phyloP scores from a whole-genome alignment of 257 asterid species.

The Solanum tacnaense region DNA sequence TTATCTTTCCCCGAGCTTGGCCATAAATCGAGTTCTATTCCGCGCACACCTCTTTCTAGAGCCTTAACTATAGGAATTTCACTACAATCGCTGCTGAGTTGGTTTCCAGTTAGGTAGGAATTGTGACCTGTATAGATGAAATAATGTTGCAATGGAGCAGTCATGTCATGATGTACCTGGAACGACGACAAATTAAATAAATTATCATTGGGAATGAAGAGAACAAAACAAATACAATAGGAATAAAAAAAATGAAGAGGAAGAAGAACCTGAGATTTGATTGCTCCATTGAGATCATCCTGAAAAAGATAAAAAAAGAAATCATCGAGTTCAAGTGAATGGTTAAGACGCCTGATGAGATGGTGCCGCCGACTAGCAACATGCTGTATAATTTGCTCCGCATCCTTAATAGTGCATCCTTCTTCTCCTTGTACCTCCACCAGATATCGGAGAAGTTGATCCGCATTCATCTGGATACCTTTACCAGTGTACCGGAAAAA shows the following conservation, averaged over 20 bases:
- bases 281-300: constrained; percentile 85
- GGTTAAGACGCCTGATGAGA: constrained; percentile 20
- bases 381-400: constrained; percentile 38
- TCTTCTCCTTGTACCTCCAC: constrained; percentile 58
- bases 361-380: constrained; percentile 49
- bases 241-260: no score
- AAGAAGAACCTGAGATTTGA: constrained; percentile 37
- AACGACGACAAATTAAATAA: neutral
- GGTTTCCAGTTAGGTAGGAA: constrained; percentile 91
- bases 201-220: neutral
- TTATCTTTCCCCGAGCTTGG: constrained; percentile 73
- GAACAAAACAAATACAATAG: neutral
- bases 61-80: constrained; percentile 72
- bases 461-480: constrained; percentile 43
- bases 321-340: constrained; percentile 50
- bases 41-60: constrained; percentile 82
- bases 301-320: constrained; percentile 66
- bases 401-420: constrained; percentile 38
- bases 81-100: constrained; percentile 83
- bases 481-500: constrained; percentile 50
- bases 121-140: constrained; percentile 93
- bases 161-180: constrained; percentile 98
- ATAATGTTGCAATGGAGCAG: constrained; percentile 92
- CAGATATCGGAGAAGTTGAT: constrained; percentile 54
- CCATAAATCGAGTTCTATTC: constrained; percentile 90